phyloP scores from a whole-genome alignment of 768 basidiomycete genomes.

The Boletellus ananas region DNA sequence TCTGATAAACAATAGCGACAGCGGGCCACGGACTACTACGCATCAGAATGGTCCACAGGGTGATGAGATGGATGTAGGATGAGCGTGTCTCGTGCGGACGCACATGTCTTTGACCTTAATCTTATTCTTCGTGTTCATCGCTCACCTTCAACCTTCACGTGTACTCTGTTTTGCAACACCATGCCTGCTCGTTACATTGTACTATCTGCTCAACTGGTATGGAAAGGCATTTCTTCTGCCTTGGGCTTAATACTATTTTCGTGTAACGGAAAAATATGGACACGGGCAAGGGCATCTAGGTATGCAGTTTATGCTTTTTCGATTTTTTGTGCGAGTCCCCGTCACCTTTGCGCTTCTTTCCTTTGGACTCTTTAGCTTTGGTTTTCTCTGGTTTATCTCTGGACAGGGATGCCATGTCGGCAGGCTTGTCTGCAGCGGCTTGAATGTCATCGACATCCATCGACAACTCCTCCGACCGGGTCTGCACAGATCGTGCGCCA shows the following conservation, averaged over 20 bases:
- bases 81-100: slow-evolving; percentile 15
- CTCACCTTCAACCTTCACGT: slow-evolving; percentile 20
- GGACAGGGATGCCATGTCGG: not conserved
- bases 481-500: slow-evolving; percentile 40
- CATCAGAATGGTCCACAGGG: slow-evolving; percentile 44
- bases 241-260: slow-evolving; percentile 4
- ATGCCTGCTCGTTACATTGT: slow-evolving; percentile 23
- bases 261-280: not conserved
- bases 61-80: slow-evolving; percentile 72
- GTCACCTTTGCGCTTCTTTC: slow-evolving; percentile 47
- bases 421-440: slow-evolving; percentile 22
- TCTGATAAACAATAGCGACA: slow-evolving; percentile 19
- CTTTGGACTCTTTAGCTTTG: slow-evolving; percentile 30
- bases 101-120: slow-evolving; percentile 13
- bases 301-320: slow-evolving; percentile 42
- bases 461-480: slow-evolving; percentile 3
- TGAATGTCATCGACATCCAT: slow-evolving; percentile 26
- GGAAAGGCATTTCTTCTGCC: slow-evolving; percentile 3
- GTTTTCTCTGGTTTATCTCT: slow-evolving; percentile 7
- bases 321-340: slow-evolving; percentile 44
- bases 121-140: slow-evolving; percentile 28
- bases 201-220: slow-evolving; percentile 12
- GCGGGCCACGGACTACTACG: slow-evolving; percentile 29
- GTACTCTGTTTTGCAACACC: slow-evolving; percentile 22
- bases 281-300: slow-evolving; percentile 4